Evolutionary conservation across 192 early-diverging fungal species (phyloP), one percentile per base, ranked within the genome.

Genomic region (Coemansia sp.): DNA sequence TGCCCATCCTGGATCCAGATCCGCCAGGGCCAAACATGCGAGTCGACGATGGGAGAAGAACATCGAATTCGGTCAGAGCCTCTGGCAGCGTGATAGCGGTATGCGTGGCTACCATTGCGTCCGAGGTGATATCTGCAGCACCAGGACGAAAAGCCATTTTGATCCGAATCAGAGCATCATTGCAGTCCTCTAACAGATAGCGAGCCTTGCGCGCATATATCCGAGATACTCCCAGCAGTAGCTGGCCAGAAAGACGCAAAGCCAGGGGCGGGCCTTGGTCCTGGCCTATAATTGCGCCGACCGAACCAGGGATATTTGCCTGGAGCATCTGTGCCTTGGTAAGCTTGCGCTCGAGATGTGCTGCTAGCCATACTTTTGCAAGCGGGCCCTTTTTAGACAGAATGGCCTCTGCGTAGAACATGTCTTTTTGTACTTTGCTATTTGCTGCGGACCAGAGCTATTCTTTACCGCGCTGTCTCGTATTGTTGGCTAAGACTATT

Each of bases 171-270:
- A 98, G 80, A 1, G 97, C 96, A 56, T 98, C 96, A 71, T 91
- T 93, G 71, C 96, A 98, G 73, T 99, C 97, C 67, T 99, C 96
- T 4, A 99, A 84, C 48, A 99, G 81, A 68, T 99, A 99, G 48
- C 89, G 90, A 1, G 97, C 90, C 77, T 99, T 99, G 32, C 95
- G 87, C 4, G 96, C 96, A 83, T 95, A 98, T 66, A 99, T 98
- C 36, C 91, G 87, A 0, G 91, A 89, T 1, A 99, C 95, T 42
- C 97, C 97, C 7, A 99, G 84, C 52, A 99, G 86, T 36, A 99
- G 85, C 75, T 99, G 97, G 0, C 96, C 97, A 5, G 96, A 95
- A 28, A 98, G 86, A 61, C 96, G 91, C 45, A 99, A 76, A 2
- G 96, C 95, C 77, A 97, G 89, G 29, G 95, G 93, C 16, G 92